Evolutionary conservation across 2,329 filamentous ascomycete species (phyloP), one percentile per base, ranked within the genome.

Genomic region (Diplodia seriata): DNA sequence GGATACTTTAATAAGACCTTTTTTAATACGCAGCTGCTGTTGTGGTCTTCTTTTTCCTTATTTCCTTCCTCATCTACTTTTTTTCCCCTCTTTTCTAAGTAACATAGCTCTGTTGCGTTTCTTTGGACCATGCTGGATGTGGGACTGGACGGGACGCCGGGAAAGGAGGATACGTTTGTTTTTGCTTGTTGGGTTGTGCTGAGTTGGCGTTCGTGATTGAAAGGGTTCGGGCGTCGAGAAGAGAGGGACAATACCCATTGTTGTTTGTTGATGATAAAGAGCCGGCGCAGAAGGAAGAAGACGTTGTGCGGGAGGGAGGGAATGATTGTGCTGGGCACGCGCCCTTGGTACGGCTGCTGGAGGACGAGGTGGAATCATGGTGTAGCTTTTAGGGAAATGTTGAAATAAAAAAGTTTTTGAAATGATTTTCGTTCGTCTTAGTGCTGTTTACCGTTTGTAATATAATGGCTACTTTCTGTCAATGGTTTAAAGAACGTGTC

Each of bases 51-150:
- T 29, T 63, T 47, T 47, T 4, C 7, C 5, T 20, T n/a, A 26
- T 49, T 62, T 50, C 40, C 14, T 29, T 63, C 43, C 43, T 47
- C 18, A n/a, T n/a, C n/a, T 8, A 8, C 14, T 20, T 43, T 47
- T 20, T 47, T n/a, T n/a, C n/a, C n/a, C 43, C 43, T 20, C 18
- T 26, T 56, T 31, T 23, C 36, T 18, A 18, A 23, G 31, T 11
- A 38, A 40, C 29, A 63, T 50, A 50, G 33, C 47, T 49, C 36
- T 56, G 31, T 56, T 23, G 18, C 43, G 50, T 20, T 51, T n/a
- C 36, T 63, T 63, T 51, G 59, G 59, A 51, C 59, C 59, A 63
- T 63, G 59, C 59, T 63, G 59, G 59, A 38, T 63, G 59, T 63
- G 59, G 59, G 23, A 47, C 43, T 47, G n/a, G 43, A 47, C 43